Evolutionary conservation across 768 basidiomycete genomes (phyloP), one percentile per base, ranked within the genome.

Genomic region (Lactifluus piperatus): DNA sequence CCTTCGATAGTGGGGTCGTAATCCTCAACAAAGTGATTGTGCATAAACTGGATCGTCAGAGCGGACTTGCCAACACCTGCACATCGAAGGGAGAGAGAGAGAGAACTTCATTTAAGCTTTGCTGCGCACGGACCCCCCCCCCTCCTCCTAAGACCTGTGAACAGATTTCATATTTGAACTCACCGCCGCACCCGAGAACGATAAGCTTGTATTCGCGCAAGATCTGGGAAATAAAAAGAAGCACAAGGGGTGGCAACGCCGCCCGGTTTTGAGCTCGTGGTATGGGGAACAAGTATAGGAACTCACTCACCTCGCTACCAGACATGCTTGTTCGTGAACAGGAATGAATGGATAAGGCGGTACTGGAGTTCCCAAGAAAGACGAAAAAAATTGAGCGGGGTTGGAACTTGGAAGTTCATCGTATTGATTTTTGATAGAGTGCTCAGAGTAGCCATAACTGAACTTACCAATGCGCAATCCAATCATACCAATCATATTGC

Each of bases 171-270:
- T 10, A 43, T 8, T 43, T 43, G 16, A 26, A 71, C 81, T 68
- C 57, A 88, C 94, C 94, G 81, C 94, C 95, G 68, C 95, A 94
- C 52, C 95, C 95, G 61, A 97, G 93, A 63, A 98, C 95, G 66
- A 98, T 95, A 61, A 97, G 85, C 78, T 95, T 97, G 79, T 98
- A 98, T 72, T 98, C 95, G 67, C 94, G 80, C 74, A 97, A 76
- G 77, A 92, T 92, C 71, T 87, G 85, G 3, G 11, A 14, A 50
- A 13, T 5, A 16, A 26, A 3, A n/a, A 13, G 10, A 6, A 14
- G 4, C 2, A 11, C 4, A 26, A 2, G 29, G 4, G 6, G 5
- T 22, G 29, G 10, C 11, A 16, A 18, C 14, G 30, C 26, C 41
- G 26, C 18, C 11, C 36, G 9, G 20, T 46, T 36, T 53, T 46